Conservation (phyloP, 73 alveolate genomes). For the Effrenium voratum region DNA sequence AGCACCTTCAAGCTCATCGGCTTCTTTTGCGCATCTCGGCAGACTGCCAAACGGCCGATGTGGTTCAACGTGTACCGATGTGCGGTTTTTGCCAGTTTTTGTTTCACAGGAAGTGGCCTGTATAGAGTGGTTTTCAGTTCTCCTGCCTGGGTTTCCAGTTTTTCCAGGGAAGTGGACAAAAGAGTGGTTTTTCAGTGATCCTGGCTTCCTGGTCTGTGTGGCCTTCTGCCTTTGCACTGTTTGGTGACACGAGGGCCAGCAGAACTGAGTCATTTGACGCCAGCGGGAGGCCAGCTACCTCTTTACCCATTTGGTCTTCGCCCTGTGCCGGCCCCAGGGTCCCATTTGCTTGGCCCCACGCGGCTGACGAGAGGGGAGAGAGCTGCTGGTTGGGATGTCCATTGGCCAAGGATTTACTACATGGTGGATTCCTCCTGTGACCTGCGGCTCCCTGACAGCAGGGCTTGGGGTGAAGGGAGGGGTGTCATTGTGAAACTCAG, state of each 20-base stretch:
- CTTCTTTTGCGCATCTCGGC: conserved; percentile 27
- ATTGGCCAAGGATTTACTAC: conserved; percentile 38
- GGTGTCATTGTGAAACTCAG: background rate
- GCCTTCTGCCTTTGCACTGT: too few relatives aligned
- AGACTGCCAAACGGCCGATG: too few relatives aligned
- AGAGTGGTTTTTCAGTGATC: background rate
- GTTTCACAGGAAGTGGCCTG: background rate
- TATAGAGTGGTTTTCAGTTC: background rate
- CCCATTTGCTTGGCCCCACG: background rate
- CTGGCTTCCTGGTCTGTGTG: background rate
- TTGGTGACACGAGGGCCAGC: too few relatives aligned
- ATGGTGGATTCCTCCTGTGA: conserved; percentile 76
- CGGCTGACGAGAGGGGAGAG: background rate
- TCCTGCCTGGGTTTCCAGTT: background rate
- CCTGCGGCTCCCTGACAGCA: conserved; percentile 22
- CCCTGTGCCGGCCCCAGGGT: conserved; percentile 2
- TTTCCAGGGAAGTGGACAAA: too few relatives aligned
- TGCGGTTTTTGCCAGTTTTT: background rate
- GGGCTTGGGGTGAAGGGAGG: background rate
- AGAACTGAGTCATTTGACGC: too few relatives aligned
- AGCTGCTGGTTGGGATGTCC: background rate
- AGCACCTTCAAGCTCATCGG: conserved; percentile 86
- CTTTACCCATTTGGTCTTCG: conserved; percentile 58
- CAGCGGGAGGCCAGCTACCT: conserved; percentile 80
- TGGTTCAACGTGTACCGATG: background rate